Percentiles rank a stretch among this genome's conserved stretches.
Evolutionary conservation across 2,329 filamentous ascomycete genomes (phyloP).

Genomic region (Pyrenophora tritici-repentis): DNA sequence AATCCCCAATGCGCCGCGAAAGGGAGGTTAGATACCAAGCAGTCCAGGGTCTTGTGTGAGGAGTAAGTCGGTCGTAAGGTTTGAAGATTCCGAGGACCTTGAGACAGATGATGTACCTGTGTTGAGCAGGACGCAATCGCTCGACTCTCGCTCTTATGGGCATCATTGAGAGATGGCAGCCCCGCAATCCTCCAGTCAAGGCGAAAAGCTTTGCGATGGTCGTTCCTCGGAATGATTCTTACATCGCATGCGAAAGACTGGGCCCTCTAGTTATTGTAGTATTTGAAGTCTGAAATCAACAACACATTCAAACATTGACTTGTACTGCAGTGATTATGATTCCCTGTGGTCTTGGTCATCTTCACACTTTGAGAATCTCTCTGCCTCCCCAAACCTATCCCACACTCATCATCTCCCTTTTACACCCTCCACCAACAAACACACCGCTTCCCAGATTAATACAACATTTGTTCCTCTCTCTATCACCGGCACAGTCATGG

Average conservation of each 20-base stretch:
- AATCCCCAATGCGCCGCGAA: constrained; percentile 38
- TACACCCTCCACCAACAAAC: no score
- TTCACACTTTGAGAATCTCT: no score
- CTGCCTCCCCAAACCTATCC: no score
- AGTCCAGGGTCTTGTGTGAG: background rate
- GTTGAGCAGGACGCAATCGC: background rate
- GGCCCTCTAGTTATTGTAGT: background rate
- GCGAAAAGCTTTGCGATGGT: background rate
- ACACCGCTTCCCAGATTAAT: no score
- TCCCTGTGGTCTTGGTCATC: no score
- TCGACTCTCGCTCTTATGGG: background rate
- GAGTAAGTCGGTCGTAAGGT: background rate
- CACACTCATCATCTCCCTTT: no score
- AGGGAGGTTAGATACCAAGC: constrained; percentile 26
- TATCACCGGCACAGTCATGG: no score
- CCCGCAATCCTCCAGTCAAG: background rate
- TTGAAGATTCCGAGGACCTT: background rate
- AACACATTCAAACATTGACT: no score
- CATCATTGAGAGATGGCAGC: background rate
- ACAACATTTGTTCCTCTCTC: no score
- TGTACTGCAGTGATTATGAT: no score
- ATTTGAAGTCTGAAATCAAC: no score
- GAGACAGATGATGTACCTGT: background rate
- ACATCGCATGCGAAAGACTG: background rate
- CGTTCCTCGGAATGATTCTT: background rate